These are phyloP conservation scores for Multifurca ochricompacta DNA, from an alignment of 768 basidiomycete genomes.

Conservation along the genomic window DNA sequence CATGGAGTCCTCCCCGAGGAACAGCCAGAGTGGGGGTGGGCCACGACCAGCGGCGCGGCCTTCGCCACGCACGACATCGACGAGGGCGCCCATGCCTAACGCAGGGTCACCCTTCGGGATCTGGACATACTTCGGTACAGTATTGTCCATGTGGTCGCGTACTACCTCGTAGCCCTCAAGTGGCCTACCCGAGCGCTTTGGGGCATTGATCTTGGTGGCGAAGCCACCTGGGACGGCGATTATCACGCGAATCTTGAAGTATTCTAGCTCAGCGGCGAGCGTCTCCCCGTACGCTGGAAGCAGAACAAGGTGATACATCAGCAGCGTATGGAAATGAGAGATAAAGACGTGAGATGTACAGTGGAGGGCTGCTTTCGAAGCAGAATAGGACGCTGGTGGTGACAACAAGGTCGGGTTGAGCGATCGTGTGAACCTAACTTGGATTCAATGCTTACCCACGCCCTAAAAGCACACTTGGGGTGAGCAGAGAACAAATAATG, in stretches of 20 bases:
- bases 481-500: not conserved
- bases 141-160: conserved; percentile 1
- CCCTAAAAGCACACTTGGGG: not conserved
- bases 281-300: conserved; percentile 24
- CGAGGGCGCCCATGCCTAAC: conserved; percentile 24
- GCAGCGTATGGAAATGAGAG: not conserved
- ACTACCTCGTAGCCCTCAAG: conserved; percentile 22
- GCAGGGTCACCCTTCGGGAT: conserved; percentile 23
- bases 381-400: conserved; percentile 20
- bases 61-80: conserved; percentile 27
- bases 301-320: not conserved
- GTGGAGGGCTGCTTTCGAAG: conserved; percentile 26
- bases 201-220: conserved; percentile 17
- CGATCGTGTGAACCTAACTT: too few species aligned
- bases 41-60: conserved; percentile 21
- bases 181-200: not conserved
- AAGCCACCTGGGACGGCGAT: conserved; percentile 25
- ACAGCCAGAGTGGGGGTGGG: conserved; percentile 22
- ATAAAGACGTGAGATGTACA: not conserved
- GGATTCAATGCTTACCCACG: not conserved
- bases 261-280: conserved; percentile 25
- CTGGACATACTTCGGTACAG: not conserved
- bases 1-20: conserved; percentile 26
- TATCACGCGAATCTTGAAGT: conserved; percentile 26
- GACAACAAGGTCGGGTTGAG: not conserved